Evolutionary conservation across 495 filamentous ascomycete species (phyloP).

Genomic region (Aspergillus saccharolyticus): DNA sequence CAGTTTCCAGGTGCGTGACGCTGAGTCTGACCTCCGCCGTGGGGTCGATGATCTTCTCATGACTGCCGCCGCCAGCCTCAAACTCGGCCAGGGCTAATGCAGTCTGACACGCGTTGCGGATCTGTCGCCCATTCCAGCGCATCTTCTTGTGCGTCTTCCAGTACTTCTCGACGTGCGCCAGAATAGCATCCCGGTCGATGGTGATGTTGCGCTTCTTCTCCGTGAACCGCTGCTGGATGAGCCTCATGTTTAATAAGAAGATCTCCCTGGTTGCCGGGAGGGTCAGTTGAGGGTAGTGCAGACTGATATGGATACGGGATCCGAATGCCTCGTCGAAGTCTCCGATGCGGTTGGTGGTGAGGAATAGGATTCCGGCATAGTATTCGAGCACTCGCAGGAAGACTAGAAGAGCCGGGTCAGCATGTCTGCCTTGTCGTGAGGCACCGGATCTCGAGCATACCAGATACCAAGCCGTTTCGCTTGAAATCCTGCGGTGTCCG

Average conservation of each 20-base stretch:
- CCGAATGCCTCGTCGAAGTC: constrained; percentile 48
- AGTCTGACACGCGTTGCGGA: neutral
- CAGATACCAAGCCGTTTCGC: constrained; percentile 32
- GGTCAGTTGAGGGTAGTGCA: constrained; percentile 12
- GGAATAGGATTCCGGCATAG: constrained; percentile 51
- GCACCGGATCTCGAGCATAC: neutral
- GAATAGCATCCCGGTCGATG: neutral
- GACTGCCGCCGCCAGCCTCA: neutral
- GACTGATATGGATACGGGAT: constrained; percentile 44
- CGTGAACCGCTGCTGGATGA: neutral
- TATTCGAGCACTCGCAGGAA: constrained; percentile 52
- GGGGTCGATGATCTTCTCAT: neutral
- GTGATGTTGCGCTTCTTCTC: constrained; percentile 2
- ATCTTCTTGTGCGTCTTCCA: neutral
- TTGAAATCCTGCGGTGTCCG: constrained; percentile 31
- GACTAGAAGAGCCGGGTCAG: constrained; percentile 17
- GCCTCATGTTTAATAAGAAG: neutral
- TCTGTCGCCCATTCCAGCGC: constrained; percentile 3
- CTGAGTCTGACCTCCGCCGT: neutral
- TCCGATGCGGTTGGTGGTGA: constrained; percentile 50
- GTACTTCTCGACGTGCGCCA: neutral
- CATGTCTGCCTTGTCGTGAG: neutral
- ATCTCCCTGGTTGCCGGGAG: neutral
- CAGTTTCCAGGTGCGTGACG: neutral
- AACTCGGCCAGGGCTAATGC: neutral